Base-by-base conservation (phyloP, 768 basidiomycete species). In the Russula olivacea region DNA sequence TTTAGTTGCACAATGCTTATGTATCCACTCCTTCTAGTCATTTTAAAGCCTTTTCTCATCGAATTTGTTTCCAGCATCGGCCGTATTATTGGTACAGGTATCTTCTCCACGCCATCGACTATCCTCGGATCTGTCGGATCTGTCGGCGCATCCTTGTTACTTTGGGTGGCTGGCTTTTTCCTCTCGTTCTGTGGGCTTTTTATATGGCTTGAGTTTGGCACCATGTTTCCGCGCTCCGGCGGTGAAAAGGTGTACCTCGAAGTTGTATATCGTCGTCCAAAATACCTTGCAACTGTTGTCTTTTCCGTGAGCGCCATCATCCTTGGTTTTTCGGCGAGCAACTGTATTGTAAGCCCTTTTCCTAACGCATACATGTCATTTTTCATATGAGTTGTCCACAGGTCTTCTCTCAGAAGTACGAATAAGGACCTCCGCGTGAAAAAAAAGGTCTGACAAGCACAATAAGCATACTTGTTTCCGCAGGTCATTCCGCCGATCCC, bases 181-280 rank as follows among this genome's bases (percentile, higher is more conserved):
- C 76, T 85, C 2, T 84, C 83, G 0, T 81, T 80, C 64, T 85
- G 81, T 58, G 83, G 83, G 0, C 71, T 84, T 12, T 84, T 85
- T 68, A 79, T 85, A 59, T 85, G 83, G 83, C 78, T 85, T 23
- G 83, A 86, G 63, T 80, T 80, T 52, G 85, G 84, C 7, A 81
- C 82, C 3, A 85, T 85, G 84, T 82, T 79, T 63, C 84, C 83
- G 4, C 77, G 83, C 1, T 82, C 80, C 14, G 83, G 84, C 11
- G 83, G 83, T 7, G 84, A 85, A 69, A 84, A 86, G 70, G 83
- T 84, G 3, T 84, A 85, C 65, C 73, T 84, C 30, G 84, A 85
- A 69, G 82, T 79, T 0, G 75, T 82, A 3, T 85, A 83, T 69
- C 74, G 70, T 50, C 74, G 71, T 41, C 82, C 82, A 6, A 76